phyloP scores from a whole-genome alignment of 768 basidiomycete genomes.

The Gyrodon lividus region DNA sequence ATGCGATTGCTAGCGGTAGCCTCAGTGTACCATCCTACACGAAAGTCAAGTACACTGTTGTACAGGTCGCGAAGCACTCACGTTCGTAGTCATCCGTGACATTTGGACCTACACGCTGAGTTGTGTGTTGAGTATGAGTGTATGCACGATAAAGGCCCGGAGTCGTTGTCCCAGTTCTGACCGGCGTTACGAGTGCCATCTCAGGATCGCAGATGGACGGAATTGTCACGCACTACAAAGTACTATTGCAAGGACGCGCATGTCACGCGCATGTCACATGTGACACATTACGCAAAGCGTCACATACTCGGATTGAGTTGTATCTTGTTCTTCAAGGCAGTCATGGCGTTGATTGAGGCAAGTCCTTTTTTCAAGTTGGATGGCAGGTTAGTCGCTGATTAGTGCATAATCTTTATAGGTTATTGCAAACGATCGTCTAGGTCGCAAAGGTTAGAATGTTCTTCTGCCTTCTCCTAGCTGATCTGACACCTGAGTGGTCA shows the following conservation, averaged over 20 bases:
- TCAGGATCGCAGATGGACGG: background rate
- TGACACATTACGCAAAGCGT: conserved; percentile 7
- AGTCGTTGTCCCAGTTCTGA: conserved; percentile 22
- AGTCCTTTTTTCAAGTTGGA: conserved; percentile 4
- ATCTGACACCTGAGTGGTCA: conserved; percentile 33
- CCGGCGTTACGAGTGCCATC: conserved; percentile 33
- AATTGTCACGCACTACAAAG: conserved; percentile 17
- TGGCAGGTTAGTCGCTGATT: background rate
- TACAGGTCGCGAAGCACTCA: conserved; percentile 33
- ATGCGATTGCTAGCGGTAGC: conserved; percentile 78
- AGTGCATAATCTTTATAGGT: conserved; percentile 45
- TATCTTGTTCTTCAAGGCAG: too few species aligned
- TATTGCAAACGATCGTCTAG: conserved; percentile 94
- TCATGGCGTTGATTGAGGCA: conserved; percentile 59
- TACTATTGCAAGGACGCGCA: conserved; percentile 4
- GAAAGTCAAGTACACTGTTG: conserved; percentile 6
- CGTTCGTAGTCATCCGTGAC: conserved; percentile 78
- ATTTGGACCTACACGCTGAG: conserved; percentile 36
- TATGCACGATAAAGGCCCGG: conserved; percentile 27
- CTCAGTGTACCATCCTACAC: conserved; percentile 84
- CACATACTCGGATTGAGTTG: too few species aligned
- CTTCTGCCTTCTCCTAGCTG: background rate
- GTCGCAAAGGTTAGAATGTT: conserved; percentile 72
- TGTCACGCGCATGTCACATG: conserved; percentile 25
- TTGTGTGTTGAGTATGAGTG: conserved; percentile 16